Base-by-base conservation (phyloP, 441 rosid genomes). In the Brassica hybrid region DNA sequence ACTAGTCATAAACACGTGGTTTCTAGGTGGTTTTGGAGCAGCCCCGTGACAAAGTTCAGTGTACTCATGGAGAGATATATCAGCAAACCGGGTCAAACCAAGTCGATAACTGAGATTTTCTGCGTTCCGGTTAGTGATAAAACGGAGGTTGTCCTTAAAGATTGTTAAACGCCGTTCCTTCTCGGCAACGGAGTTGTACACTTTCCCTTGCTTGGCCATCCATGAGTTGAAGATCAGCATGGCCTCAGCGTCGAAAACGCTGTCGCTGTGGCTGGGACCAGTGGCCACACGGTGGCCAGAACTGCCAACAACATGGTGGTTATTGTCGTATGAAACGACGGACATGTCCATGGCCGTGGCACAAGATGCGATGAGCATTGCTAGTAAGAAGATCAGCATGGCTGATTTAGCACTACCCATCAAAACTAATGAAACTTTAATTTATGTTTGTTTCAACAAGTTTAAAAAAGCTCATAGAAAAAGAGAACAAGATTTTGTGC, bases 291-390 rank as follows among this genome's bases (percentile, higher is more conserved):
- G 45, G 45, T 38, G 45, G 5, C 12, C 27, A 25, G 27, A 25
- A 25, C 27, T 25, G 27, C 27, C 27, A 25, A 25, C 27, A 25
- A 38, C 45, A 8, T 7, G 45, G 45, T 38, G 45, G 5, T 8
- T 38, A 38, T 38, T 1, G 45, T 38, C 43, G 73, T 66, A 66
- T n/a, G 79, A 59, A 11, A 81, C 56, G 19, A 76, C 64, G 38
- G 86, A 84, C 84, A 81, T 79, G 79, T 84, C 83, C 25, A 73
- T 59, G 81, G 80, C 83, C 5, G 69, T 64, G 13, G 81, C 67
- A 41, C 73, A 50, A 27, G 74, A 21, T 65, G 76, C 18, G 14
- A 73, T 3, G 71, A 56, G 60, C 69, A 43, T 67, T 43, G 61
- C 23, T 58, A 76, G 50, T 54, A 71, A 52, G 54, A 78, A 30